phyloP scores from a whole-genome alignment of 768 basidiomycete species.

The Tulasnella sp. region DNA sequence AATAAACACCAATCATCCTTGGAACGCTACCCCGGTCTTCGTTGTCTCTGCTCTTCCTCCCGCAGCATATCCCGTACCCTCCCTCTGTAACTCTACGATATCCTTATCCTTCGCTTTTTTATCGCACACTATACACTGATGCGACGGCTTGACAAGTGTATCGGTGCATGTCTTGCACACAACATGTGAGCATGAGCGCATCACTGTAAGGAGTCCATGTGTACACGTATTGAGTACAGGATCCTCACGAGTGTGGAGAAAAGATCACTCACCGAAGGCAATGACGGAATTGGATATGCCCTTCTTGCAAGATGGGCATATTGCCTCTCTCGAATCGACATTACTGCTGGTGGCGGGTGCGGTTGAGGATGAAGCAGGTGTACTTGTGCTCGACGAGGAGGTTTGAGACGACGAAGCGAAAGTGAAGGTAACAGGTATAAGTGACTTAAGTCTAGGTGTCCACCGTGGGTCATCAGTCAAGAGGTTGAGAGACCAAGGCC shows the following conservation, averaged over 20 bases:
- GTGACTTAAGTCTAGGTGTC: constrained; percentile 57
- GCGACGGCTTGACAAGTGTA: constrained; percentile 62
- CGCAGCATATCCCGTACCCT: constrained; percentile 92
- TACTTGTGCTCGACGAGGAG: constrained; percentile 6
- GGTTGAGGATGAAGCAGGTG: constrained; percentile 5
- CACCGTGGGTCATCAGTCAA: constrained; percentile 4
- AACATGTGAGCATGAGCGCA: constrained; percentile 84
- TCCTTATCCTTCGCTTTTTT: constrained; percentile 51
- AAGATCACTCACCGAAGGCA: constrained; percentile 45
- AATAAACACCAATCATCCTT: constrained; percentile 40
- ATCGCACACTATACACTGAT: constrained; percentile 85
- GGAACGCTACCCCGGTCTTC: constrained; percentile 71
- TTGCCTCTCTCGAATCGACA: constrained; percentile 49
- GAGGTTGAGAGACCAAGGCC: not conserved
- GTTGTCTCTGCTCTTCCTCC: constrained; percentile 90
- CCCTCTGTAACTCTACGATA: constrained; percentile 73
- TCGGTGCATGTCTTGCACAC: constrained; percentile 87
- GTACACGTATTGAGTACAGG: not conserved
- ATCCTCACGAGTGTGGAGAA: too few relatives aligned
- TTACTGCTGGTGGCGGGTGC: not conserved
- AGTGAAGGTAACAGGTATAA: constrained; percentile 73
- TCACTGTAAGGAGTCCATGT: constrained; percentile 34
- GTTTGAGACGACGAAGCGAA: constrained; percentile 25
- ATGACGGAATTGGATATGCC: constrained; percentile 65
- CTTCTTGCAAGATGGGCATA: constrained; percentile 85